A percentile compares a stretch with the other conserved stretches of the same genome.
phyloP scores from a whole-genome alignment of 192 early-diverging fungal species.

The Linnemannia schmuckeri region DNA sequence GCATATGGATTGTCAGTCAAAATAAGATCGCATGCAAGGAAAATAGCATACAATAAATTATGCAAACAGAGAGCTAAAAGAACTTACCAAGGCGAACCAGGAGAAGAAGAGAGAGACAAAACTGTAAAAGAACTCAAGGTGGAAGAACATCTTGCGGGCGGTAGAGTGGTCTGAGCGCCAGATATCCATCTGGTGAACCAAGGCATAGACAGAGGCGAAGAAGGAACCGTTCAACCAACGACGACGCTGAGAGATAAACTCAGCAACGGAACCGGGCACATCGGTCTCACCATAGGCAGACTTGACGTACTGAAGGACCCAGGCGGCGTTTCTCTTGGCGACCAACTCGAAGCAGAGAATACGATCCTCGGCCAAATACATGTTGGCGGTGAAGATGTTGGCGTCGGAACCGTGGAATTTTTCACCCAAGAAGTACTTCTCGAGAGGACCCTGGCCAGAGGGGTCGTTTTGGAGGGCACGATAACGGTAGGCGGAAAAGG shows the following conservation, averaged over 20 bases:
- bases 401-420: constrained; percentile 67
- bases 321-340: constrained; percentile 74
- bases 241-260: constrained; percentile 96
- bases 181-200: constrained; percentile 83
- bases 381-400: constrained; percentile 81
- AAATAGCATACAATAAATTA: constrained; percentile 50
- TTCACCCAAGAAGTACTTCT: constrained; percentile 84
- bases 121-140: constrained; percentile 87
- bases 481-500: constrained; percentile 89
- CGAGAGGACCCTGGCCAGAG: constrained; percentile 70
- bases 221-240: constrained; percentile 97
- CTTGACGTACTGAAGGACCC: constrained; percentile 82
- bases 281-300: constrained; percentile 85
- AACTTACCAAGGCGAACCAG: constrained; percentile 88
- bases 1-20: neutral
- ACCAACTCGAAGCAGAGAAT: constrained; percentile 90
- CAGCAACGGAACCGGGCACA: constrained; percentile 82
- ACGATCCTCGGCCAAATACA: constrained; percentile 90
- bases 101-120: constrained; percentile 85
- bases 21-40: neutral
- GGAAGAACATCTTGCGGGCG: constrained; percentile 79
- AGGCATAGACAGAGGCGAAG: constrained; percentile 92
- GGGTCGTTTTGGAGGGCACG: constrained; percentile 76
- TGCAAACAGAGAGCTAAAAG: neutral
- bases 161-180: constrained; percentile 82